A percentile compares a stretch with the other conserved stretches of the same genome.
phyloP scores from a whole-genome alignment of 768 basidiomycete species.

The Tulasnella calospora region DNA sequence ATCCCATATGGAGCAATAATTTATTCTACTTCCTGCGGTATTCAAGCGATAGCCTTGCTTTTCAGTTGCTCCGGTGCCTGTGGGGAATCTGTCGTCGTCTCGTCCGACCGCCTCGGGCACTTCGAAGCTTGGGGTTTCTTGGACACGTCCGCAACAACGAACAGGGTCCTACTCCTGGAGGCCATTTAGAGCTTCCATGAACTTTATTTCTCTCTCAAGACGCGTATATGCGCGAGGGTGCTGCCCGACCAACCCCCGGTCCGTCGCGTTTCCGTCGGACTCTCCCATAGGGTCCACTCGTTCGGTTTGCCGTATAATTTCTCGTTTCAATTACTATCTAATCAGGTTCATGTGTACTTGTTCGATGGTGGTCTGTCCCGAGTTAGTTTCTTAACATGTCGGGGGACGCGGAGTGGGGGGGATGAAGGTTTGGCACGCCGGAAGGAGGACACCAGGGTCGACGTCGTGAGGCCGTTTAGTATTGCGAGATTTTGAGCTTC shows the following conservation, averaged over 20 bases:
- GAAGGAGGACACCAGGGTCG: background rate
- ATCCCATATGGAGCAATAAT: too few relatives aligned
- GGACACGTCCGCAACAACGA: background rate
- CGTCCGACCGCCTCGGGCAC: too few relatives aligned
- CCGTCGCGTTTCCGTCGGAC: background rate
- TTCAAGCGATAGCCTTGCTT: too few relatives aligned
- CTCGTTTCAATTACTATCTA: background rate
- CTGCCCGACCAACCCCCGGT: background rate
- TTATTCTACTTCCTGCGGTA: too few relatives aligned
- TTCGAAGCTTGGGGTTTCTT: too few relatives aligned
- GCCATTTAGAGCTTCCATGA: background rate
- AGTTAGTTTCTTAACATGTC: background rate
- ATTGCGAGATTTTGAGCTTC: background rate
- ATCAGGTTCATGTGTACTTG: background rate
- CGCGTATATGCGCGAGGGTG: background rate
- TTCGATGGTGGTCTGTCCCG: background rate
- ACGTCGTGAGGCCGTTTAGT: background rate
- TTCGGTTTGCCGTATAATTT: background rate
- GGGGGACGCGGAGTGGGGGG: background rate
- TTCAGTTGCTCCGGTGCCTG: too few relatives aligned
- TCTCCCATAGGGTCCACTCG: background rate
- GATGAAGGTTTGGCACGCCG: background rate
- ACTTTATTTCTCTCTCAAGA: background rate
- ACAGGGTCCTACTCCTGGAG: background rate
- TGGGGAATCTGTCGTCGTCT: too few relatives aligned